Percentiles rank a stretch among this genome's conserved stretches.
phyloP scores from a whole-genome alignment of 257 asterid species.

The Solanum stenotomum region DNA sequence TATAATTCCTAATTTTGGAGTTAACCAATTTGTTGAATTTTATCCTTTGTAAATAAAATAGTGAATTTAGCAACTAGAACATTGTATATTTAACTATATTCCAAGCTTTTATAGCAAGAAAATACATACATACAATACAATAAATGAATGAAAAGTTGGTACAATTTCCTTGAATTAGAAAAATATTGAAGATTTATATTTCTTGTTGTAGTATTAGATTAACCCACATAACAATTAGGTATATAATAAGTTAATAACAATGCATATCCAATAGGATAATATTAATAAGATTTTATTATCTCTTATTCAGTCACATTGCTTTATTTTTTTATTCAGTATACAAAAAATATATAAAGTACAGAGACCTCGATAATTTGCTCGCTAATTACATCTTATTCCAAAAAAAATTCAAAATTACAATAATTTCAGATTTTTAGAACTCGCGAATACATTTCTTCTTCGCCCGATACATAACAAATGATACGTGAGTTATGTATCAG shows the following conservation, averaged over 20 bases:
- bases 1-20: background rate
- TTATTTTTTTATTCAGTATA: too few relatives aligned
- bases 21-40: background rate
- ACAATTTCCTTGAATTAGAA: background rate
- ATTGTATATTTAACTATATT: background rate
- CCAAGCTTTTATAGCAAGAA: background rate
- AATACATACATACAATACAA: background rate
- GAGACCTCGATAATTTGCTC: too few relatives aligned
- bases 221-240: background rate
- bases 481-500: too few relatives aligned
- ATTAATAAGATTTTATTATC: background rate
- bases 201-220: background rate
- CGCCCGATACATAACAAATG: too few relatives aligned
- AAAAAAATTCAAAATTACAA: too few relatives aligned
- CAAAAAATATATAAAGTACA: too few relatives aligned
- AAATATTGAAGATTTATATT: background rate
- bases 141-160: background rate
- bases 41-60: background rate
- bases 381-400: too few relatives aligned
- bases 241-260: too few relatives aligned
- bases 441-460: too few relatives aligned
- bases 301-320: too few relatives aligned
- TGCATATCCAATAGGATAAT: background rate
- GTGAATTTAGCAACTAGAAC: background rate
- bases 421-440: too few relatives aligned